phyloP scores from a whole-genome alignment of 345 rosid species.

The Brassica nigra region DNA sequence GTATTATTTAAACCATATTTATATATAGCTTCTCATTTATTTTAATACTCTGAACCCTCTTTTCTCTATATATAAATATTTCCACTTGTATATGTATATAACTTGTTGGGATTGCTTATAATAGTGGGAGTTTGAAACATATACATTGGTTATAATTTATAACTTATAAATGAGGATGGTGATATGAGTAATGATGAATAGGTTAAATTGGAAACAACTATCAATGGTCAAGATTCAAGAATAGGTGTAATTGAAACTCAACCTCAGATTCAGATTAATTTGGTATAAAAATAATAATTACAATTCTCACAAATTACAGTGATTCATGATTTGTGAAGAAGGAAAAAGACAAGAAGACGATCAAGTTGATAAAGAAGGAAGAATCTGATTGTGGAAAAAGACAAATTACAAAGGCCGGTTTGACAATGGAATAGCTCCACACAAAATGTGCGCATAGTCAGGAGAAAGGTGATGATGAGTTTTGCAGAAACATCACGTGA shows the following conservation, averaged over 20 bases:
- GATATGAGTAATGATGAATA: not conserved
- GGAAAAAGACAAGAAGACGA: constrained; percentile 31
- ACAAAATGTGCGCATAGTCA: constrained; percentile 35
- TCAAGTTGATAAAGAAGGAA: constrained; percentile 32
- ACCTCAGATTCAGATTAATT: not conserved
- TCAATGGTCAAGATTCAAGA: constrained; percentile 1
- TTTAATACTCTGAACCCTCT: too few relatives aligned
- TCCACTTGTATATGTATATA: too few relatives aligned
- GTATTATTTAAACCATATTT: too few relatives aligned
- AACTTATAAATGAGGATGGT: too few relatives aligned
- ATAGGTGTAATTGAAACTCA: not conserved
- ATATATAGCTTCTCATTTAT: too few relatives aligned
- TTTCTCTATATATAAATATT: too few relatives aligned
- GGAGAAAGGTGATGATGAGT: constrained; percentile 33
- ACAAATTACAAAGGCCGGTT: constrained; percentile 28
- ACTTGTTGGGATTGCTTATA: too few relatives aligned
- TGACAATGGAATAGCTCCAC: constrained; percentile 30
- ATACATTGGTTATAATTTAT: too few relatives aligned
- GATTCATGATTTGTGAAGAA: constrained; percentile 2
- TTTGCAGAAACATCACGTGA: constrained; percentile 33
- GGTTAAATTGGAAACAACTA: not conserved
- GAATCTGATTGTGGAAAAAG: constrained; percentile 16
- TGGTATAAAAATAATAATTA: not conserved
- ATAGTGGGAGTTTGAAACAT: too few relatives aligned
- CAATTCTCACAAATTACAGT: not conserved